These are phyloP conservation scores for Neurospora sp. DNA, from an alignment of 2,329 filamentous ascomycete genomes.

Conservation along the genomic window DNA sequence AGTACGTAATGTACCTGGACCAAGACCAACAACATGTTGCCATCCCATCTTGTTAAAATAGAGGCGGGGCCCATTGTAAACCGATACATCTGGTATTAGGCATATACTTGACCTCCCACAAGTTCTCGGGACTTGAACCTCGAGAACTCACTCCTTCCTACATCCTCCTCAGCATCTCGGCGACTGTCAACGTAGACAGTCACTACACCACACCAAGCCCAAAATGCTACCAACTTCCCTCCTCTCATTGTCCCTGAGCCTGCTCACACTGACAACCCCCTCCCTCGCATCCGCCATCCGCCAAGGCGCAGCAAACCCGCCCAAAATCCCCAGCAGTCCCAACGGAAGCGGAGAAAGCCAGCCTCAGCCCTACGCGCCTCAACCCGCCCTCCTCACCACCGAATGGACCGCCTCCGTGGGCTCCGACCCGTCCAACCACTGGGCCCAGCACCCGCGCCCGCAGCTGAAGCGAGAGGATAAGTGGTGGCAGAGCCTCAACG, in stretches of 20 bases:
- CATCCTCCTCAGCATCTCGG: neutral
- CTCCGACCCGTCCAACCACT: slow-evolving; percentile 39
- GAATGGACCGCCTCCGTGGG: slow-evolving; percentile 41
- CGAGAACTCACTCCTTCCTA: neutral
- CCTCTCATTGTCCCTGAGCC: neutral
- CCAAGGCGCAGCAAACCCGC: neutral
- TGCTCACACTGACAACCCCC: neutral
- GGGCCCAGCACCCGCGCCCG: slow-evolving; percentile 49
- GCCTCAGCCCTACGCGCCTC: neutral
- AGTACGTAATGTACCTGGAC: neutral
- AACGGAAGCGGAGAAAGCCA: neutral
- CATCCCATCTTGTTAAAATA: neutral
- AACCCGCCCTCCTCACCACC: neutral
- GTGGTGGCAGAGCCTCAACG: slow-evolving; percentile 45
- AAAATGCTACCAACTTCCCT: neutral
- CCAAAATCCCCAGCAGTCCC: neutral
- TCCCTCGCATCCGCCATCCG: neutral
- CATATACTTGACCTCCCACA: neutral
- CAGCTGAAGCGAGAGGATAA: slow-evolving; percentile 37
- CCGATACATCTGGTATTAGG: neutral
- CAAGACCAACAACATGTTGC: neutral
- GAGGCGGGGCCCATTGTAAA: neutral
- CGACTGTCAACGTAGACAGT: neutral
- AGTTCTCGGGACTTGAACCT: neutral
- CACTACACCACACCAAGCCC: neutral